Base-by-base conservation (phyloP, 2,329 filamentous ascomycete species). In the Penicillium digitatum region DNA sequence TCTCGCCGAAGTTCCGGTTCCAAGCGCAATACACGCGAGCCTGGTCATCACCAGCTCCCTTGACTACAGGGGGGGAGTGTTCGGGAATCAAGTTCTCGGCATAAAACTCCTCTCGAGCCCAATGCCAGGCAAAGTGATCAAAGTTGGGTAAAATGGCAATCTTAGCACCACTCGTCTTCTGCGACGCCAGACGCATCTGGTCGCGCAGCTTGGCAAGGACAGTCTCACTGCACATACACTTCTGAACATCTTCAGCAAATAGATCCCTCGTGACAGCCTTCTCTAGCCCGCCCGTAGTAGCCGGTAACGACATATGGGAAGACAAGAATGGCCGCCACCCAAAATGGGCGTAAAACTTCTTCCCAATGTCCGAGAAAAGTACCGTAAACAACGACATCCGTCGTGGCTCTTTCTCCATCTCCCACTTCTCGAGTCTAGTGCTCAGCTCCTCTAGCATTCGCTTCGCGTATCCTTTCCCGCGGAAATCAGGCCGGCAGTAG, bases 301-400 rank as follows among this genome's bases (percentile, higher is more conserved):
- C 77, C 12, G 78, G 74, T 53, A 95, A 81, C 31, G 81, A 79
- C 40, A 95, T 78, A 69, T 96, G 91, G 1, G 81, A 79, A 55
- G 89, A 93, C 20, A 82, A 79, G 64, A 87, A 92, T 0, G 85
- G 80, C 46, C 84, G 80, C 92, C 92, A 96, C 43, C 90, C 90
- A 60, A 84, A 80, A 31, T 78, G 79, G 3, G 87, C 82, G 74
- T 96, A 96, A 73, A 91, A 96, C 37, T 78, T 76, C 77, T 90
- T 88, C 20, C 92, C 90, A 60, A 95, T 91, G 66, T 95, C 90
- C 9, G 90, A 95, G 73, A 86, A 96, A 9, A 96, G 79, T 8
- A 95, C 82, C 0, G 89, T 92, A 72, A 93, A 94, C 14, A 83
- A 72, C 59, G 70, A 79, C 68, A 68, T 71, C 62, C 70, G 68